Base-by-base conservation (phyloP, 352 stramenopile species). In the Elongisporangium anandrum region DNA sequence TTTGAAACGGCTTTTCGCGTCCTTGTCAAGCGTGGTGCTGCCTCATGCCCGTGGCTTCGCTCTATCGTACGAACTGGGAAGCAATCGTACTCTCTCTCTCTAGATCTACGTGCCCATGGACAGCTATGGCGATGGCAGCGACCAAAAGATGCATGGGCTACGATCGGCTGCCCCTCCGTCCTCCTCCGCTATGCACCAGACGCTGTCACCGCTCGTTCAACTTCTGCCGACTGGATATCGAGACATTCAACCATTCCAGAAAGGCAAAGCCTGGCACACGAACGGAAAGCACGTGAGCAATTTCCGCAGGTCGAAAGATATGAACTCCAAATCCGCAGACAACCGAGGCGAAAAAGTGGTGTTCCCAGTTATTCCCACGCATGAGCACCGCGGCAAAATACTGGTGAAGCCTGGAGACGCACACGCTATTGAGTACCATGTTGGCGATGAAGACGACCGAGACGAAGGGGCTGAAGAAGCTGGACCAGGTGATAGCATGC, bases 191-290 rank as follows among this genome's bases (percentile, higher is more conserved):
- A 56, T 53, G 22, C 63, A 38, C 38, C 58, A 56, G n/a, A 56
- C 52, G 24, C 57, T 87, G 7, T 90, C 81, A 1, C 81, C 81
- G n/a, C 72, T 88, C 41, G 73, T 85, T 23, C 73, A 80, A 24
- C 59, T 87, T 1, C 56, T 88, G 38, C 79, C 81, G 2, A 88
- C 73, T 2, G 81, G 81, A 0, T 88, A 88, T 56, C 77, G 79
- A 45, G 77, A 88, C 54, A 75, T 90, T n/a, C 77, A 88, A 50
- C 81, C 75, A 9, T 79, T 90, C 64, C 78, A 86, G 26, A 82
- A 79, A 23, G 81, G 78, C 53, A 69, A 80, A 64, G 77, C 77
- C 10, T 90, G 81, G 79, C 81, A 88, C 59, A 66, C 68, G 53
- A 90, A 90, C 26, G 81, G 81, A 9, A 66, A 52, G 50, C 24